These are phyloP conservation scores for Tetrahymena borealis DNA, from an alignment of 73 alveolate species.

Conservation along the genomic window DNA sequence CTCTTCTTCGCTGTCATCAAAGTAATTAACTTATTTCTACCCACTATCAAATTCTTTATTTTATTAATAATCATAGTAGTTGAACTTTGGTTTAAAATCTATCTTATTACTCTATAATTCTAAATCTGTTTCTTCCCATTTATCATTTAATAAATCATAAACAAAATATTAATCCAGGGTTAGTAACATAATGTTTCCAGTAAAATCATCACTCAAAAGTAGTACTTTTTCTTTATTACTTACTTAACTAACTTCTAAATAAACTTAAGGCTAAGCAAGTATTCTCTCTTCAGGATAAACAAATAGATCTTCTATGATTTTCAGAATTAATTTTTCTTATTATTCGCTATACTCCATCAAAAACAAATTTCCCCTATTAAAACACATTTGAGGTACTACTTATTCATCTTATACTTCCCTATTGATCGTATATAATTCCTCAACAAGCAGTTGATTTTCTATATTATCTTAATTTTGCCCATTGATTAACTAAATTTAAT, in stretches of 20 bases:
- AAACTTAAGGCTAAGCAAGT: neutral
- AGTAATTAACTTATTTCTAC: neutral
- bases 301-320: neutral
- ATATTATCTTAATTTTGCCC: neutral
- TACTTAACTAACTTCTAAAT: neutral
- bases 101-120: neutral
- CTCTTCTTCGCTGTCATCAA: neutral
- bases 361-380: neutral
- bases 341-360: neutral
- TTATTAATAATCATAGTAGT: neutral
- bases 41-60: neutral
- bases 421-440: neutral
- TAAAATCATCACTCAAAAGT: neutral
- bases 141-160: neutral
- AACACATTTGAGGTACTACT: neutral
- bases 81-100: neutral
- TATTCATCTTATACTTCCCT: neutral
- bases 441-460: neutral
- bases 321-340: neutral
- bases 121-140: neutral
- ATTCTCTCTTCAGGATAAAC: neutral
- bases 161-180: neutral
- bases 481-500: neutral
- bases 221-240: neutral
- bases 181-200: neutral